Evolutionary conservation across 345 rosid genomes (phyloP), one percentile per base, ranked within the genome.

Genomic region (Rhizophora mangle): DNA sequence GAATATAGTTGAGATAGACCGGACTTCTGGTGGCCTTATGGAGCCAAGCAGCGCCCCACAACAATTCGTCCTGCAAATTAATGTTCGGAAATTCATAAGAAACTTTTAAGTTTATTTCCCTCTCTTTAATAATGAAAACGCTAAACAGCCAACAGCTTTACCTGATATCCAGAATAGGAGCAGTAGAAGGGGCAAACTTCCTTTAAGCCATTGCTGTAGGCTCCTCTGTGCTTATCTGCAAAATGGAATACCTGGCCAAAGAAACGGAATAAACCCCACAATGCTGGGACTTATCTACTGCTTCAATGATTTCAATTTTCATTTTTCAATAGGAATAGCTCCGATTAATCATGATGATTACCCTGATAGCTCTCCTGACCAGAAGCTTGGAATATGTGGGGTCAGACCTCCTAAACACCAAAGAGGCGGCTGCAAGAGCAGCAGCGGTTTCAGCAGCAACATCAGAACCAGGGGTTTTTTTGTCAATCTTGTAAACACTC

Each of bases 121-220:
- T 47, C 20, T 24, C 3, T 31, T n/a, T 30, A 19, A 54, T 2
- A 37, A 8, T 56, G 30, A 56, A 56, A 56, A 56, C 16, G 60
- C 60, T 24, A 10, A 24, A 0, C 3, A 27, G 60, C 18, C 29
- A 15, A 3, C 10, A 34, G 9, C 10, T 46, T 74, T 52, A 85
- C 89, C 81, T 85, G 78, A 72, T 82, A 86, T 18, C 89, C 89
- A 72, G 87, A 83, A 56, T 74, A 86, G 66, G 80, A 76, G 59
- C 89, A 86, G 6, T 86, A 86, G 69, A 80, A 86, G 21, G 87
- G 89, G 73, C 89, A 86, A 46, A 86, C 89, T 22, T 31, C 62
- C 68, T 74, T 80, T 70, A 86, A 18, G 49, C 87, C 83, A 56
- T 82, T 70, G 80, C 86, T 86, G 74, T 86, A 86, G 11, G 87